Percentiles rank a stretch among this genome's conserved stretches.
phyloP scores from a whole-genome alignment of 2,329 filamentous ascomycete genomes.

The Lasiodiplodia sp. region DNA sequence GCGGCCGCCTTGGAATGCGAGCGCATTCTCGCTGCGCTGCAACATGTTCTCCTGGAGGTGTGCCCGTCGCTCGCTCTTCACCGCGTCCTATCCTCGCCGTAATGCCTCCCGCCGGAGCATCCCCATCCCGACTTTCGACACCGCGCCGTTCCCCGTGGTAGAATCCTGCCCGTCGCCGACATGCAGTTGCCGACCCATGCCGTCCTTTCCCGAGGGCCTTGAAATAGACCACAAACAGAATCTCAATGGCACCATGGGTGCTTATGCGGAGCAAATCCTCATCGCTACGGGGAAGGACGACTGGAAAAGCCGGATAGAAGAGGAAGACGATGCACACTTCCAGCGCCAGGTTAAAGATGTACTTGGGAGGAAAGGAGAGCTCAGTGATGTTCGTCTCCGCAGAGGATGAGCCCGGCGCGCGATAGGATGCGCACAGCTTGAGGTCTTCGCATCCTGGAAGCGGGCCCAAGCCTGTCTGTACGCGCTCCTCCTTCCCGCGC shows the following conservation, averaged over 20 bases:
- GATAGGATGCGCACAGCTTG: neutral
- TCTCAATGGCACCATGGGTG: conserved; percentile 78
- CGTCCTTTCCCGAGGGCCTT: conserved; percentile 58
- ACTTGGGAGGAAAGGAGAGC: conserved; percentile 52
- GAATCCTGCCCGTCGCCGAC: conserved; percentile 75
- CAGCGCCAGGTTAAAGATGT: conserved; percentile 73
- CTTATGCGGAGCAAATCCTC: conserved; percentile 82
- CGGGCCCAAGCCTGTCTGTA: conserved; percentile 15
- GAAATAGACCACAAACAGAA: conserved; percentile 75
- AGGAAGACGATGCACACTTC: conserved; percentile 63
- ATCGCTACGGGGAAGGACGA: conserved; percentile 81
- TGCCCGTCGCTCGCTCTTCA: conserved; percentile 23
- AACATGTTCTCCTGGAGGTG: conserved; percentile 23
- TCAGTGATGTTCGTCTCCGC: conserved; percentile 53
- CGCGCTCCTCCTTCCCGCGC: conserved; percentile 24
- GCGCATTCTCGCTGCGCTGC: conserved; percentile 10
- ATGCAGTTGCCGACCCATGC: conserved; percentile 75
- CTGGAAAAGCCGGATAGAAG: conserved; percentile 85
- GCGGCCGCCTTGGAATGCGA: neutral
- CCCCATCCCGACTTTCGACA: conserved; percentile 34
- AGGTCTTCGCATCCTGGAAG: neutral
- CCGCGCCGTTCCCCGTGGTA: conserved; percentile 52
- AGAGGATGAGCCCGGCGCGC: conserved; percentile 19
- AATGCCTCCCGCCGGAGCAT: conserved; percentile 14
- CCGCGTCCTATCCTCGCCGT: conserved; percentile 20